Evolutionary conservation across 208 protist genomes (phyloP).

Genomic region (Acanthamoeba lenticulata): DNA sequence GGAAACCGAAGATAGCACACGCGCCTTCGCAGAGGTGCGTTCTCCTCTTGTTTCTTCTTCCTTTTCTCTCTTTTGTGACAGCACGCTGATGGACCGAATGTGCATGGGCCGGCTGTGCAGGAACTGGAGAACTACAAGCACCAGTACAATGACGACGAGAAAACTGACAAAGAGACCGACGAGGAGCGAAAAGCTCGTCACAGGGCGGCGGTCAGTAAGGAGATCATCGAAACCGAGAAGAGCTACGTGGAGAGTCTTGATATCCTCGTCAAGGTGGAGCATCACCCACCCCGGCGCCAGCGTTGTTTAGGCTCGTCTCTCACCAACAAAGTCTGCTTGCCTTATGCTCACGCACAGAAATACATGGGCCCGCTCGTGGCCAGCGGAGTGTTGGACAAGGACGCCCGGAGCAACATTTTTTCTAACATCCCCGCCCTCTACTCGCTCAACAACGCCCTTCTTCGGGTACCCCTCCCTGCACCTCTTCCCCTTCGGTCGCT

Average conservation of each 20-base stretch:
- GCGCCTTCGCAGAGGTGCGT: neutral
- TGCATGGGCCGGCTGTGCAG: too few relatives aligned
- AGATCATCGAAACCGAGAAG: constrained; percentile 44
- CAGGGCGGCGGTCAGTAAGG: neutral
- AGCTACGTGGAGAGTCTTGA: constrained; percentile 13
- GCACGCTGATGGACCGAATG: too few relatives aligned
- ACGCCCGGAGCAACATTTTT: neutral
- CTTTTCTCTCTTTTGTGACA: too few relatives aligned
- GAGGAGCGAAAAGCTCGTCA: constrained; percentile 52
- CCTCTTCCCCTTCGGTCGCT: neutral
- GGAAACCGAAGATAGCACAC: neutral
- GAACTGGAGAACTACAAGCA: constrained; percentile 7
- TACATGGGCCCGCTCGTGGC: constrained; percentile 39
- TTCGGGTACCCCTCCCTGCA: neutral
- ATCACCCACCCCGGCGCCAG: neutral
- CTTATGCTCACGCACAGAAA: neutral
- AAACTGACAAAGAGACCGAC: constrained; percentile 4
- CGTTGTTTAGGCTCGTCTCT: neutral
- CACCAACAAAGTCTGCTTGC: neutral
- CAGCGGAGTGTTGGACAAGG: constrained; percentile 22
- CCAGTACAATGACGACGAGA: constrained; percentile 41
- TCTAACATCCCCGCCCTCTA: neutral
- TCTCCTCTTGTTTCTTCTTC: neutral
- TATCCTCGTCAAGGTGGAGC: neutral
- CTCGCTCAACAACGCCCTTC: neutral